Evolutionary conservation across 1,284 basidiomycete species (phyloP).

Genomic region (Pholiota adiposa): DNA sequence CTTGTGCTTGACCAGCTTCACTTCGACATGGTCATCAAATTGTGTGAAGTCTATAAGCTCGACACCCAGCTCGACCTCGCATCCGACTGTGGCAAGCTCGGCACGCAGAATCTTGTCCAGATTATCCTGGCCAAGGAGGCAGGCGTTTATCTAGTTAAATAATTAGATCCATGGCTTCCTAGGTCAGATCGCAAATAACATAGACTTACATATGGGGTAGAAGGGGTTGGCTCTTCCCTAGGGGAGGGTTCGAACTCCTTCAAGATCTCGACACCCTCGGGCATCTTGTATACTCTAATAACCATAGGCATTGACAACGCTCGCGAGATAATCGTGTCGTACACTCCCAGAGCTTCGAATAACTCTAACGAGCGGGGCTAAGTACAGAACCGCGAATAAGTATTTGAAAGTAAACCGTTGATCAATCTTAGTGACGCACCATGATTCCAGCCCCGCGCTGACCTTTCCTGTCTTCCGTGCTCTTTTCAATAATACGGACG

Average conservation of each 20-base stretch:
- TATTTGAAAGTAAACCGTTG: not conserved
- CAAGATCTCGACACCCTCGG: conserved; percentile 2
- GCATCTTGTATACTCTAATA: conserved; percentile 10
- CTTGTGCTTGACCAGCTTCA: conserved; percentile 30
- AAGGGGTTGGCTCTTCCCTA: conserved; percentile 15
- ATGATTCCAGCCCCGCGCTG: conserved; percentile 34
- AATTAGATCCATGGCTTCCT: not conserved
- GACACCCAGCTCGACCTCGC: conserved; percentile 39
- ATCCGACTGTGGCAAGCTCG: conserved; percentile 33
- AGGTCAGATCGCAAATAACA: not conserved
- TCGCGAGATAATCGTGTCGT: conserved; percentile 2
- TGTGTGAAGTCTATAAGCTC: conserved; percentile 43
- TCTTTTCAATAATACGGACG: conserved; percentile 44
- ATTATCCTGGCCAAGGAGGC: conserved; percentile 40
- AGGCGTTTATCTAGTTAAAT: conserved; percentile 29
- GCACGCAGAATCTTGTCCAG: conserved; percentile 40
- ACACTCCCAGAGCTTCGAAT: conserved; percentile 16
- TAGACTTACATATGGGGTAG: conserved; percentile 17
- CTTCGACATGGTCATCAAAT: conserved; percentile 33
- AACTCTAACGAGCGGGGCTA: conserved; percentile 25
- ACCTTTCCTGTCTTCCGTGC: conserved; percentile 30
- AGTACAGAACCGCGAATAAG: not conserved
- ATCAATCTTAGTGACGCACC: not conserved
- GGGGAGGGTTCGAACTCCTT: conserved; percentile 12
- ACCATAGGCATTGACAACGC: not conserved